phyloP scores from a whole-genome alignment of 805 yeast species.

The Starmerella riodocensis region DNA sequence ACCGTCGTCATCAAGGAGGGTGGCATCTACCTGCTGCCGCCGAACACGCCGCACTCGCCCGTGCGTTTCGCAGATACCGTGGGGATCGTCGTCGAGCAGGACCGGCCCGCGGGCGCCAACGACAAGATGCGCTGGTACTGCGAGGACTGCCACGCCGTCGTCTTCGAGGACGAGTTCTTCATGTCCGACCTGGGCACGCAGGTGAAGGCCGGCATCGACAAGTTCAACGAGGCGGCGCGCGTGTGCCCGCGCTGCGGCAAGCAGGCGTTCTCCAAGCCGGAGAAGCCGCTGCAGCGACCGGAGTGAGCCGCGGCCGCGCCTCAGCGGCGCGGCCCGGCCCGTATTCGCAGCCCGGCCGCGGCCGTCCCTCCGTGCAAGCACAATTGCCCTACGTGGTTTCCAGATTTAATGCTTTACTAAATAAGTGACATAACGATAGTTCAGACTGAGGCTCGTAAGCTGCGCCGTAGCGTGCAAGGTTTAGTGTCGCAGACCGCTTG shows the following conservation, averaged over 20 bases:
- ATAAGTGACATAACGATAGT: too few species aligned
- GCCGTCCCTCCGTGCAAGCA: too few species aligned
- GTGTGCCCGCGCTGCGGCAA: slow-evolving; percentile 69
- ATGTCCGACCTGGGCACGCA: slow-evolving; percentile 80
- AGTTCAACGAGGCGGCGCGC: slow-evolving; percentile 49
- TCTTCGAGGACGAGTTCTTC: slow-evolving; percentile 58
- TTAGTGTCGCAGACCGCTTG: too few species aligned
- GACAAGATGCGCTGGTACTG: slow-evolving; percentile 88
- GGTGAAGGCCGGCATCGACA: slow-evolving; percentile 66
- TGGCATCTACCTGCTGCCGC: slow-evolving; percentile 76
- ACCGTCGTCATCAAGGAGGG: slow-evolving; percentile 72
- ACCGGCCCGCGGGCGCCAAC: slow-evolving; percentile 55
- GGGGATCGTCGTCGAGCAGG: slow-evolving; percentile 87
- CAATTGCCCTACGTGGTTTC: too few species aligned
- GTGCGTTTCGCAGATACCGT: slow-evolving; percentile 74
- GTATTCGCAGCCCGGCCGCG: too few species aligned
- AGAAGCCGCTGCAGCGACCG: slow-evolving; percentile 16
- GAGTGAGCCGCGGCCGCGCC: slow-evolving; percentile 10
- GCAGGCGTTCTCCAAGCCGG: slow-evolving; percentile 20
- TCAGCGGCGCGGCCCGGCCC: too few species aligned
- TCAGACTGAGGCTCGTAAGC: too few species aligned
- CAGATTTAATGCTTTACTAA: too few species aligned
- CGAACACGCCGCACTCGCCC: slow-evolving; percentile 79
- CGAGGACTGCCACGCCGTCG: slow-evolving; percentile 46
- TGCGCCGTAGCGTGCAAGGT: too few species aligned